Evolutionary conservation across 2,329 filamentous ascomycete species (phyloP), one percentile per base, ranked within the genome.

Genomic region (Alternaria arbusti): DNA sequence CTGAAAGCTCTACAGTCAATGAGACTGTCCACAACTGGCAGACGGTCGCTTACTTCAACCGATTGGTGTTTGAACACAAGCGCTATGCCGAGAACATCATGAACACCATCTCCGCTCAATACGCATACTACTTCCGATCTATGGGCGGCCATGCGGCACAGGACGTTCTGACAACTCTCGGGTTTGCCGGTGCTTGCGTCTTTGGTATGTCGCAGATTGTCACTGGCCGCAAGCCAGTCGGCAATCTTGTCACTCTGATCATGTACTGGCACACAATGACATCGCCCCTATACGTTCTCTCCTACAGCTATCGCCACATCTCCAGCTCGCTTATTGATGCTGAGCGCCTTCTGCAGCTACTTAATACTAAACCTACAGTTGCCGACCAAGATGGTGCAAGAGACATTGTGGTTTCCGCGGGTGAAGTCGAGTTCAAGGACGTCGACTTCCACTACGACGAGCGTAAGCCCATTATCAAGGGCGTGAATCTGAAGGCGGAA

Each of bases 171-270:
- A 82, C 87, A 52, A 82, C 82, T 2, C 59, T 85, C 46, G 84
- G 85, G 3, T 81, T 87, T 59, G 70, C 86, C 44, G 78, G 83
- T 65, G 83, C 81, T 67, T 80, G 84, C 73, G 74, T 87, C 54
- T 80, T 89, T 13, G 87, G 86, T 4, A 83, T 86, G 8, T 84
- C 85, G 60, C 82, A 86, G 65, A 85, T 89, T 32, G 78, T 82
- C 0, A 79, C 81, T 40, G 84, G 84, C 1, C 73, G 76, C 9
- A 84, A 83, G 47, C 82, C 85, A 0, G 81, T 89, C 12, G 89
- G 89, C 44, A 85, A 85, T 63, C 89, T 92, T 64, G 86, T 91
- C 5, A 88, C 89, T 17, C 78, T 92, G 25, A 81, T 90, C 15
- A 84, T 86, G 32, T 92, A 91, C 76, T 92, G 90, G 90, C 61